Evolutionary conservation across 192 early-diverging fungal genomes (phyloP), one percentile per base, ranked within the genome.

Genomic region (Pilobolus umbonatus): DNA sequence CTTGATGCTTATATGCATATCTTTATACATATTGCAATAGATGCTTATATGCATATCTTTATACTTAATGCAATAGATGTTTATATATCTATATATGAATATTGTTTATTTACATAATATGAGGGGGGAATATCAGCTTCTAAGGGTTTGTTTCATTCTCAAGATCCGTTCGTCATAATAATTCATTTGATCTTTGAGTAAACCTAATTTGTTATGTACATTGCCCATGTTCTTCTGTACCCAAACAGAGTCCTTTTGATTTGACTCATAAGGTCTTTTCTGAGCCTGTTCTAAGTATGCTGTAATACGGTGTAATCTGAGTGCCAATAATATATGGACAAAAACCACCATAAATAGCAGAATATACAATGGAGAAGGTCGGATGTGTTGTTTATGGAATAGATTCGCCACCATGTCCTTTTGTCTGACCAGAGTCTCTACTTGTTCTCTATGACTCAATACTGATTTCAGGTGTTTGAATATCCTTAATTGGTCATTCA

Each of bases 381-480:
- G n/a, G n/a, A n/a, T n/a, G n/a, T n/a, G n/a, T n/a, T n/a, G n/a
- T n/a, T n/a, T n/a, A n/a, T n/a, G n/a, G n/a, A n/a, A n/a, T n/a
- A n/a, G n/a, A n/a, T n/a, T n/a, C n/a, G n/a, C n/a, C n/a, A n/a
- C n/a, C n/a, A n/a, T n/a, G n/a, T n/a, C n/a, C n/a, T n/a, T n/a
- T n/a, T n/a, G n/a, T n/a, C n/a, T n/a, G n/a, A n/a, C n/a, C n/a
- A n/a, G n/a, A n/a, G n/a, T n/a, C n/a, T n/a, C n/a, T n/a, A n/a
- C n/a, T n/a, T n/a, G n/a, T n/a, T n/a, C n/a, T n/a, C n/a, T n/a
- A n/a, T n/a, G n/a, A 42, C 25, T 54, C 7, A 54, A 35, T 8
- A 54, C 31, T 38, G 31, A 36, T 24, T 72, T 56, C 34, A 81
- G 19, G 14, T 51, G 62, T 31, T 65, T 69, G 49, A 64, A 78